Conservation (phyloP, 345 rosid species). For the Bruguiera gymnorhiza region DNA sequence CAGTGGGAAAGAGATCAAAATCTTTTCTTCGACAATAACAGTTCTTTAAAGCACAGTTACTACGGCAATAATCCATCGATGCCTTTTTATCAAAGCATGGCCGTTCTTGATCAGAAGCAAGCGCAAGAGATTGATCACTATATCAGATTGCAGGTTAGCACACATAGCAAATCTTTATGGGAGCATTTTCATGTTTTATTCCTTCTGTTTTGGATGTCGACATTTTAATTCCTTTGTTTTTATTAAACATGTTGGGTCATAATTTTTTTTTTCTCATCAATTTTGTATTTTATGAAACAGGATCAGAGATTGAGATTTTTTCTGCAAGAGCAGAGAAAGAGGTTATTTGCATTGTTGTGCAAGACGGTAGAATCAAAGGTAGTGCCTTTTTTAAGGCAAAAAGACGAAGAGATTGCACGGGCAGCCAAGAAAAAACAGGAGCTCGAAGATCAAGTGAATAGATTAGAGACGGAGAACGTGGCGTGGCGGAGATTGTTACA, state of each 20-base stretch:
- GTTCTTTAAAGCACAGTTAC: constrained; percentile 14
- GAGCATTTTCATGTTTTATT: background rate
- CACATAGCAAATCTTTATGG: no score
- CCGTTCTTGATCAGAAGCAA: constrained; percentile 42
- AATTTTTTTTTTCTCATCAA: background rate
- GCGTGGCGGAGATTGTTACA: constrained; percentile 37
- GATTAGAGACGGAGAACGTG: constrained; percentile 32
- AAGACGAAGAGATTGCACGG: constrained; percentile 32
- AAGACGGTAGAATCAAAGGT: constrained; percentile 31
- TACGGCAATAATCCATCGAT: constrained; percentile 1
- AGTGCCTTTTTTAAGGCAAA: constrained; percentile 25
- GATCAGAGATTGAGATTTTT: constrained; percentile 32
- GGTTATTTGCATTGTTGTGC: constrained; percentile 18
- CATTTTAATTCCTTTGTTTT: no score
- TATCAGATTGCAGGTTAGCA: constrained; percentile 58
- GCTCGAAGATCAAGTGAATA: constrained; percentile 27
- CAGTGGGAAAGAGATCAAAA: constrained; percentile 32
- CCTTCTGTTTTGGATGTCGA: background rate
- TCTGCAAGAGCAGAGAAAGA: constrained; percentile 37
- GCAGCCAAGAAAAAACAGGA: constrained; percentile 26
- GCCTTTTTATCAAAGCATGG: constrained; percentile 20
- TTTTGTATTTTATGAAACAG: constrained; percentile 14
- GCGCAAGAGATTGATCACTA: constrained; percentile 57
- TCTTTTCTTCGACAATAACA: constrained; percentile 20
- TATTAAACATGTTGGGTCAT: background rate